Evolutionary conservation across 495 filamentous ascomycete genomes (phyloP), one percentile per base, ranked within the genome.

Genomic region (Penicillium atrosanguineum): DNA sequence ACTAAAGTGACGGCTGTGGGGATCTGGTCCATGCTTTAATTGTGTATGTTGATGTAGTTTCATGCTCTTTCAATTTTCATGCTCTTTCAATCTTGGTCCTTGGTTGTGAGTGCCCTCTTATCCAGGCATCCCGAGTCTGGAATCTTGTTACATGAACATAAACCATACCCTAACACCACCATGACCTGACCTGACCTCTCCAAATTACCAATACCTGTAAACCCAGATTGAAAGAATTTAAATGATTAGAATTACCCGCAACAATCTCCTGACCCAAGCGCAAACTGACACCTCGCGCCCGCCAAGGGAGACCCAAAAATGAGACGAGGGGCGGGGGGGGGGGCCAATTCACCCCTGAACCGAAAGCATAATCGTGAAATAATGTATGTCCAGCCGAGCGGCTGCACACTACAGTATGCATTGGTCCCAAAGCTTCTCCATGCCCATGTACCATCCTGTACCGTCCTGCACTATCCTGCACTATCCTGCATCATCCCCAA

Each of bases 331-430:
- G n/a, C n/a, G n/a, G n/a, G n/a, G n/a, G 23, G 23, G 9, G 11
- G 31, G 11, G 1, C 12, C 31, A 14, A 34, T 34, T 34, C 31
- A 34, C 31, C 31, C 31, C 11, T 12, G 11, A 34, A 1, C 31
- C 31, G 11, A 14, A 34, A 14, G 12, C 31, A 11, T 14, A 34
- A 3, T 14, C 8, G 31, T 1, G 11, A 12, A 34, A 31, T 12
- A 7, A 37, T 21, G 31, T 43, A 43, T 46, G 39, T 34, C 42
- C 29, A 52, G 36, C 57, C 53, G 51, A 59, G 42, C 31, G 40
- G 34, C 38, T 53, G 53, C 41, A 48, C 19, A 9, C 48, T 37
- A 48, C 19, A 9, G 45, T 37, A 51, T 60, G 57, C 57, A 60
- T 42, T 25, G 48, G 40, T 23, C 31, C 53, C 45, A 53, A 60